phyloP scores from a whole-genome alignment of 2,329 filamentous ascomycete species.

The Dactylellina haptotyla region DNA sequence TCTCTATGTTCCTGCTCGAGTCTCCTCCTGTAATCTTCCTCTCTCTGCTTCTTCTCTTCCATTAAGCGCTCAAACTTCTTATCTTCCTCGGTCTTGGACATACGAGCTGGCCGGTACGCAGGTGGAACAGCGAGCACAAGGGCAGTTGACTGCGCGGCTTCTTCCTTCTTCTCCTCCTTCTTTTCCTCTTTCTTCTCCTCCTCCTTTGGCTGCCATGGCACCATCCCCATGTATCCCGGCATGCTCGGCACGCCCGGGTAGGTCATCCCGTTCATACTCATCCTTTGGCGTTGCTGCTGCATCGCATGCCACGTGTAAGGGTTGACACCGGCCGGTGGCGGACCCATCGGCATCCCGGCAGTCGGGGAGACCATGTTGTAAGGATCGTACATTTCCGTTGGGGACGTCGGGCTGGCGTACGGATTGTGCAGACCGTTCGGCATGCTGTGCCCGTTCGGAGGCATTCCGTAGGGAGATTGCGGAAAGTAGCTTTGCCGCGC shows the following conservation, averaged over 20 bases:
- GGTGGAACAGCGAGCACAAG: slow-evolving; percentile 58
- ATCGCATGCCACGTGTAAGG: slow-evolving; percentile 42
- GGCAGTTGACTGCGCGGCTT: slow-evolving; percentile 32
- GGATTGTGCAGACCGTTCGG: slow-evolving; percentile 39
- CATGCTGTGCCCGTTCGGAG: slow-evolving; percentile 35
- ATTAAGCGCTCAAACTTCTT: slow-evolving; percentile 50
- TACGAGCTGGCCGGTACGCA: slow-evolving; percentile 55
- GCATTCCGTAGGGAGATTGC: slow-evolving; percentile 28
- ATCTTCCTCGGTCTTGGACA: slow-evolving; percentile 52
- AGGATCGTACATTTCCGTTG: slow-evolving; percentile 35
- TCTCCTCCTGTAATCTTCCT: slow-evolving; percentile 55
- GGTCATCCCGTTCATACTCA: slow-evolving; percentile 23
- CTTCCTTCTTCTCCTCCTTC: slow-evolving; percentile 60
- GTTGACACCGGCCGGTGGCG: slow-evolving; percentile 26
- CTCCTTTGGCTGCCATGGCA: slow-evolving; percentile 55
- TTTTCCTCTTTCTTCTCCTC: slow-evolving; percentile 59
- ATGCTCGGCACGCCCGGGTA: slow-evolving; percentile 26
- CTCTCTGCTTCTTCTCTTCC: slow-evolving; percentile 51
- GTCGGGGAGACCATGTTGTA: slow-evolving; percentile 36
- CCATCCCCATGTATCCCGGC: slow-evolving; percentile 46
- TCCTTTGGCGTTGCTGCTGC: slow-evolving; percentile 37
- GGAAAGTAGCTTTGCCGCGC: slow-evolving; percentile 26
- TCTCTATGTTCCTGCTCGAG: slow-evolving; percentile 55
- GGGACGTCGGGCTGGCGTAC: slow-evolving; percentile 35
- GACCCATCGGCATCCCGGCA: background rate